These are phyloP conservation scores for Fraxinus sp. DNA, from an alignment of 305 asterid genomes.

Conservation along the genomic window DNA sequence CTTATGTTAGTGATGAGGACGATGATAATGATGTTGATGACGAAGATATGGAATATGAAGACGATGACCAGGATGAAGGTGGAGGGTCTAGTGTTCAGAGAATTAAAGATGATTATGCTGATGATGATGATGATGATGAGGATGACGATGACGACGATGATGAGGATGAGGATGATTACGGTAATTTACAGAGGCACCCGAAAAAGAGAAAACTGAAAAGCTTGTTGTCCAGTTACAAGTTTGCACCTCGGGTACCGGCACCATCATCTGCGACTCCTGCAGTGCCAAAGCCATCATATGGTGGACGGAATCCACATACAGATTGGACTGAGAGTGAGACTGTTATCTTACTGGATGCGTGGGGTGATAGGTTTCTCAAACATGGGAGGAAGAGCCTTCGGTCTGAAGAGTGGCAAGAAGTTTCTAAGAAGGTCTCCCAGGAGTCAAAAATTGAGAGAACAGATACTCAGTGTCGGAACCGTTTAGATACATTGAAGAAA, in stretches of 20 bases:
- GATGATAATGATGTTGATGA: conserved; percentile 22
- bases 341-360: conserved; percentile 56
- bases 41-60: conserved; percentile 22
- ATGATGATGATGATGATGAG: conserved; percentile 14
- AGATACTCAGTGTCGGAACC: conserved; percentile 75
- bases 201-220: conserved; percentile 79
- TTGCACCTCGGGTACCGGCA: conserved; percentile 70
- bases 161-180: conserved; percentile 32
- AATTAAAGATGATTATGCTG: conserved; percentile 23
- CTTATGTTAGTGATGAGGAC: conserved; percentile 28
- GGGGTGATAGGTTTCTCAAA: conserved; percentile 77
- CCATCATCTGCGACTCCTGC: conserved; percentile 31
- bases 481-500: conserved; percentile 76
- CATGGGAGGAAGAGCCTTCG: conserved; percentile 82
- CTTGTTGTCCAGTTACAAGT: conserved; percentile 67
- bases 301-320: conserved; percentile 73
- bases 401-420: conserved; percentile 88
- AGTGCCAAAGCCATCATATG: conserved; percentile 44
- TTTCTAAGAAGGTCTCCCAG: conserved; percentile 64
- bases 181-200: conserved; percentile 36
- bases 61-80: conserved; percentile 27
- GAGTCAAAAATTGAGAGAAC: conserved; percentile 66
- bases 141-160: conserved; percentile 11
- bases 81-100: conserved; percentile 34
- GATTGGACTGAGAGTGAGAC: conserved; percentile 89